phyloP scores from a whole-genome alignment of 1,284 basidiomycete species.

The Moniliophthora roreri region DNA sequence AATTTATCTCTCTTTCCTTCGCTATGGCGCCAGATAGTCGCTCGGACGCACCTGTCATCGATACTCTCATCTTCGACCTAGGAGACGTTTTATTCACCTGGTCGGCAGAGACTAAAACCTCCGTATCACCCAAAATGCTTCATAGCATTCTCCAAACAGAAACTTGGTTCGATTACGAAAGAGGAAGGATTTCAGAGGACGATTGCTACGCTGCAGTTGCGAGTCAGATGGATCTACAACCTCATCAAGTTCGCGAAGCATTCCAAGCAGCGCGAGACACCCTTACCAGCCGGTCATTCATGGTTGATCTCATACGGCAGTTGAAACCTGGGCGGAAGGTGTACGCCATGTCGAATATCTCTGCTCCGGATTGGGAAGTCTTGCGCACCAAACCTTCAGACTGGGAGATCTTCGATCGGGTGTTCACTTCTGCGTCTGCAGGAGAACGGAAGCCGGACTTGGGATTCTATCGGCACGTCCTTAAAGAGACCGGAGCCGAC shows the following conservation, averaged over 20 bases:
- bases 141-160: constrained; percentile 45
- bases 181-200: constrained; percentile 44
- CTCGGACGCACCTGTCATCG: background rate
- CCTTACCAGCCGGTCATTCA: constrained; percentile 39
- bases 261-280: constrained; percentile 48
- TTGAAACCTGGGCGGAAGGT: constrained; percentile 44
- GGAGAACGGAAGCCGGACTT: constrained; percentile 58
- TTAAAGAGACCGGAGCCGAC: constrained; percentile 40
- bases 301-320: constrained; percentile 47
- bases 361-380: constrained; percentile 49
- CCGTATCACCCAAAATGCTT: constrained; percentile 43
- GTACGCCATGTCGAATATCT: constrained; percentile 63
- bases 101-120: constrained; percentile 48
- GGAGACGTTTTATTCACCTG: constrained; percentile 40
- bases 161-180: constrained; percentile 58
- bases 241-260: constrained; percentile 39
- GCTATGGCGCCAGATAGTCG: no score
- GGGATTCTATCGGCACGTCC: constrained; percentile 51
- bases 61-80: constrained; percentile 15
- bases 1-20: no score
- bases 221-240: constrained; percentile 38
- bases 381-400: constrained; percentile 47
- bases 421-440: constrained; percentile 49
- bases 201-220: constrained; percentile 46
- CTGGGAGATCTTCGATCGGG: constrained; percentile 52